phyloP scores from a whole-genome alignment of 164 flowering plant genomes.

The Platanus orientalis region DNA sequence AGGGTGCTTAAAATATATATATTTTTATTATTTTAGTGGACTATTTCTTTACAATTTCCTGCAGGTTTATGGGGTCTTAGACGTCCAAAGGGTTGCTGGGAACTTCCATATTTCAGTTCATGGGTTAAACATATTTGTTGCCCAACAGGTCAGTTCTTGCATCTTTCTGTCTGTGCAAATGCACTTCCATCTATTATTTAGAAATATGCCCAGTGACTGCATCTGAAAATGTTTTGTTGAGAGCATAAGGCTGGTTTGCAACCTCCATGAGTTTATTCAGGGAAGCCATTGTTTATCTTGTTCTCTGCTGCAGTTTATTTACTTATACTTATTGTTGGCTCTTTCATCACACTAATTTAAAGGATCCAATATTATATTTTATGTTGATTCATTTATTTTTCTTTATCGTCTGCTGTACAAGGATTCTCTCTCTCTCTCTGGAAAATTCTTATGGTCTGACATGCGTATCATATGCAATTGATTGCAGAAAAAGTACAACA shows the following conservation, averaged over 20 bases:
- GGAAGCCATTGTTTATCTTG: too few relatives aligned
- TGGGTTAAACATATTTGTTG: slow-evolving; percentile 90
- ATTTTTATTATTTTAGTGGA: background rate
- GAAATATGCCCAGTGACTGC: background rate
- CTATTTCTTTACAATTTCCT: slow-evolving; percentile 8
- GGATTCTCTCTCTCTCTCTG: background rate
- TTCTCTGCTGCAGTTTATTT: too few relatives aligned
- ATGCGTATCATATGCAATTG: background rate
- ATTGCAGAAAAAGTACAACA: background rate
- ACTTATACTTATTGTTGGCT: too few relatives aligned
- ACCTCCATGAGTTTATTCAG: background rate
- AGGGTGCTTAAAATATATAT: background rate
- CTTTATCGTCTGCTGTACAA: background rate
- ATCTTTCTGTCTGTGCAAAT: background rate
- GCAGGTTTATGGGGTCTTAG: slow-evolving; percentile 92
- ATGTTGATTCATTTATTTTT: background rate
- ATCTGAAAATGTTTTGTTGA: background rate
- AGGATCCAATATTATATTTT: too few relatives aligned
- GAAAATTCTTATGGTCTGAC: background rate
- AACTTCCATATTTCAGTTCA: slow-evolving; percentile 98
- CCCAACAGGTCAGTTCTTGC: slow-evolving; percentile 71
- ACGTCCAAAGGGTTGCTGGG: slow-evolving; percentile 99
- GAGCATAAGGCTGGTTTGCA: background rate
- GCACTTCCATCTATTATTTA: background rate
- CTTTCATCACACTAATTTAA: too few relatives aligned